A percentile compares a stretch with the other conserved stretches of the same genome.
These are phyloP conservation scores for Nakazawaea pomicola DNA, from an alignment of 805 yeast species.

Conservation along the genomic window DNA sequence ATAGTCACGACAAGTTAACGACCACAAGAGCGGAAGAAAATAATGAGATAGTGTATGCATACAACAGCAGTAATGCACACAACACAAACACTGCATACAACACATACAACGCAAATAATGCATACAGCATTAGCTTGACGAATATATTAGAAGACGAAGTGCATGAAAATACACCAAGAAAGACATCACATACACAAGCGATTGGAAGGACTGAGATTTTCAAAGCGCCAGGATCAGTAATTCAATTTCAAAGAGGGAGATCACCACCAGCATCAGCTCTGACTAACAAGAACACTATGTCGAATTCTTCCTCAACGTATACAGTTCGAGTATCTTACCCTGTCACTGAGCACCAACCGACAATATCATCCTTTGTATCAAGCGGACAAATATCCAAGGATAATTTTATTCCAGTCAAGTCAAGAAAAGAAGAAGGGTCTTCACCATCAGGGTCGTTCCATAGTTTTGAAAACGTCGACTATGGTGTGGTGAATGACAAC, in stretches of 20 bases:
- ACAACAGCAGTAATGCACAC: too few relatives aligned
- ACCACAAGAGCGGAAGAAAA: not conserved
- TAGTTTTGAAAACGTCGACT: not conserved
- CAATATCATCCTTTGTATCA: not conserved
- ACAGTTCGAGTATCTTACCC: not conserved
- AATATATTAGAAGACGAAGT: not conserved
- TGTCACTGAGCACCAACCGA: not conserved
- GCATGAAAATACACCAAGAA: too few relatives aligned
- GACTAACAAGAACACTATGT: too few relatives aligned
- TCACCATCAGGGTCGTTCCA: not conserved
- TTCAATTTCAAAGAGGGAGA: not conserved
- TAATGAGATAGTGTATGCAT: too few relatives aligned
- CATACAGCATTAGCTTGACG: not conserved
- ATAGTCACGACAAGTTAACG: too few relatives aligned
- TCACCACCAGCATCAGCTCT: not conserved
- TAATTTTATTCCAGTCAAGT: not conserved
- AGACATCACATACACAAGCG: too few relatives aligned
- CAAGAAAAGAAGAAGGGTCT: not conserved
- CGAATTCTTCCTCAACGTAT: too few relatives aligned
- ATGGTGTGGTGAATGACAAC: not conserved
- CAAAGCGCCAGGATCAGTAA: too few relatives aligned
- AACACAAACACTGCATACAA: not conserved
- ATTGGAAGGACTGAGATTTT: too few relatives aligned
- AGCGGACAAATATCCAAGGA: too few relatives aligned
- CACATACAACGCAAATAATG: not conserved